Evolutionary conservation across 2,329 filamentous ascomycete genomes (phyloP), one percentile per base, ranked within the genome.

Genomic region (Atkinsonella texensis): DNA sequence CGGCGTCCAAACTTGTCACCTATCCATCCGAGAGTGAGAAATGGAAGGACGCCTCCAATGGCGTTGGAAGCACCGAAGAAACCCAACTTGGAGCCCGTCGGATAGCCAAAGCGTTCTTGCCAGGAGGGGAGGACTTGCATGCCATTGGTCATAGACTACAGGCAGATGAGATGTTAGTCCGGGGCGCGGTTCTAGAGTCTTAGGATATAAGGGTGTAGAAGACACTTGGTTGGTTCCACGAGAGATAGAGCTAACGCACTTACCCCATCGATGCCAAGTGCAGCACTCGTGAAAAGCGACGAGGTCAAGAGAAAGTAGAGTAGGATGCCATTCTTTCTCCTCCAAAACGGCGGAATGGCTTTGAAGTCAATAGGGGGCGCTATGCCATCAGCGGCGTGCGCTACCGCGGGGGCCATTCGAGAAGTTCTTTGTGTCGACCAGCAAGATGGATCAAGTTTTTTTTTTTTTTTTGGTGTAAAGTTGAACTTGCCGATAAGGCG

Each of bases 271-370:
- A 71, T 70, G 13, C 70, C 70, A 31, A 69, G 59, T 2, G 69
- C 68, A 23, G 67, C 65, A 53, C 68, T 72, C 35, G 69, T 66
- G 33, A 71, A 56, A 1, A 71, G 60, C 4, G 69, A 72, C 0
- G 70, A 71, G 0, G 70, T 72, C 15, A 72, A 62, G 3, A 72
- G 56, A 39, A 72, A 71, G 55, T 72, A 72, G 4, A 72, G 58
- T 15, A 71, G 56, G 3, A 70, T 59, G 1, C 69, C 69, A 63
- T 73, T 73, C 46, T 68, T 71, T 12, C 67, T 55, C 11, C 59
- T 59, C 61, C 64, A 69, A 49, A 69, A 69, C 0, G 64, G 65
- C 1, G 65, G 59, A 5, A 65, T 57, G 0, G 60, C 46, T 3
- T 57, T 53, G 33, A 68, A 53, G 51, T 69, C 65, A 17, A 68